Evolutionary conservation across 352 stramenopile species (phyloP).

Genomic region (Phytopythium mirpurense): DNA sequence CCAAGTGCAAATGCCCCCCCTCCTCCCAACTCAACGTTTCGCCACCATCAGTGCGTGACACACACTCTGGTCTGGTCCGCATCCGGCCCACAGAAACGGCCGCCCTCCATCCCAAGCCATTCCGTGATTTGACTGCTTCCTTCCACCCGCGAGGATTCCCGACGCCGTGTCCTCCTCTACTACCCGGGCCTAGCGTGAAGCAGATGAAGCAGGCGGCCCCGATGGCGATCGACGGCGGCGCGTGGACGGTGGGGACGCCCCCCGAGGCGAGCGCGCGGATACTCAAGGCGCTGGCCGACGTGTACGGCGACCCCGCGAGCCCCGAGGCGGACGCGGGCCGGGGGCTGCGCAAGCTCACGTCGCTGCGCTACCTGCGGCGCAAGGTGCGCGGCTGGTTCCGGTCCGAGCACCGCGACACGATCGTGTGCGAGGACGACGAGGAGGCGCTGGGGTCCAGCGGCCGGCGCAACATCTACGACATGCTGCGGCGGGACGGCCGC

Average conservation of each 20-base stretch:
- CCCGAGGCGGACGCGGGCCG: constrained; percentile 27
- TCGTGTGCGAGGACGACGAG: constrained; percentile 56
- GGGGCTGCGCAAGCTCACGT: constrained; percentile 48
- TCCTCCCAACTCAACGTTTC: too few relatives aligned
- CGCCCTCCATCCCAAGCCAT: neutral
- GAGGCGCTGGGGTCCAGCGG: constrained; percentile 19
- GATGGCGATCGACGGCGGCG: neutral
- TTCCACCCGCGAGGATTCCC: neutral
- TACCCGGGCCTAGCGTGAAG: too few relatives aligned
- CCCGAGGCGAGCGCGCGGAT: neutral
- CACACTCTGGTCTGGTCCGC: neutral
- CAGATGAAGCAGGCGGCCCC: neutral
- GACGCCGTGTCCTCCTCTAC: neutral
- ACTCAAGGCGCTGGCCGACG: too few relatives aligned
- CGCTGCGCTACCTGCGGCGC: constrained; percentile 43
- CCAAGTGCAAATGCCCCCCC: too few relatives aligned
- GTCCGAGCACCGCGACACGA: constrained; percentile 48
- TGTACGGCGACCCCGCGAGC: neutral
- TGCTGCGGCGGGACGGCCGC: constrained; percentile 36
- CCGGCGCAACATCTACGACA: constrained; percentile 40
- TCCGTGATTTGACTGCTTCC: neutral
- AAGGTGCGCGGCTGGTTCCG: constrained; percentile 56
- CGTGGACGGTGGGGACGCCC: constrained; percentile 5
- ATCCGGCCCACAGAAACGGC: neutral
- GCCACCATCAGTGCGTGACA: neutral